These are phyloP conservation scores for Hypoxylon sp. DNA, from an alignment of 2,329 filamentous ascomycete species.

Conservation along the genomic window DNA sequence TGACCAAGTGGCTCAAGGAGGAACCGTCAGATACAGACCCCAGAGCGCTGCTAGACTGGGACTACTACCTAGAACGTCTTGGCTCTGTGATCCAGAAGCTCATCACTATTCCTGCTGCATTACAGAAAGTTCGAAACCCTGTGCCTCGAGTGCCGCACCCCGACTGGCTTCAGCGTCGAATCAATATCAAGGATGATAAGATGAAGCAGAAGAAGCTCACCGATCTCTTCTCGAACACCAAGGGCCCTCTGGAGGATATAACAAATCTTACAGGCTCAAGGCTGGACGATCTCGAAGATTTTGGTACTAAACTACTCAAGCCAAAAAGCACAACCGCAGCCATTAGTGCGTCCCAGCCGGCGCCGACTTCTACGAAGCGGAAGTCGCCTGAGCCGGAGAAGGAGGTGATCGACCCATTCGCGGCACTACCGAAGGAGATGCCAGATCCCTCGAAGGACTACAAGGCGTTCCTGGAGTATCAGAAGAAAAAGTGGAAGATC, in stretches of 20 bases:
- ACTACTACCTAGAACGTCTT: slow-evolving; percentile 94
- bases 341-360: slow-evolving; percentile 64
- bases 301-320: slow-evolving; percentile 72
- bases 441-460: slow-evolving; percentile 89
- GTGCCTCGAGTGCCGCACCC: slow-evolving; percentile 93
- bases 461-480: slow-evolving; percentile 84
- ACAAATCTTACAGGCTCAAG: slow-evolving; percentile 66
- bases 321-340: slow-evolving; percentile 64
- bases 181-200: slow-evolving; percentile 94
- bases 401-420: slow-evolving; percentile 78
- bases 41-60: slow-evolving; percentile 89
- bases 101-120: slow-evolving; percentile 95
- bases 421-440: slow-evolving; percentile 82
- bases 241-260: slow-evolving; percentile 77
- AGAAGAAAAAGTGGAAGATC: slow-evolving; percentile 99
- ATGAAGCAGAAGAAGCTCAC: slow-evolving; percentile 99
- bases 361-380: slow-evolving; percentile 67
- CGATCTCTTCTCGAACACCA: slow-evolving; percentile 74
- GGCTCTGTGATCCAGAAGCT: slow-evolving; percentile 98
- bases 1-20: slow-evolving; percentile 95
- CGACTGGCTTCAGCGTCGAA: slow-evolving; percentile 93
- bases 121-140: slow-evolving; percentile 94
- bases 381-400: slow-evolving; percentile 73
- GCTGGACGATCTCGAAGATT: slow-evolving; percentile 80
- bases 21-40: slow-evolving; percentile 92